These are phyloP conservation scores for Baudoinia panamericana DNA, from an alignment of 495 filamentous ascomycete species.

Conservation along the genomic window DNA sequence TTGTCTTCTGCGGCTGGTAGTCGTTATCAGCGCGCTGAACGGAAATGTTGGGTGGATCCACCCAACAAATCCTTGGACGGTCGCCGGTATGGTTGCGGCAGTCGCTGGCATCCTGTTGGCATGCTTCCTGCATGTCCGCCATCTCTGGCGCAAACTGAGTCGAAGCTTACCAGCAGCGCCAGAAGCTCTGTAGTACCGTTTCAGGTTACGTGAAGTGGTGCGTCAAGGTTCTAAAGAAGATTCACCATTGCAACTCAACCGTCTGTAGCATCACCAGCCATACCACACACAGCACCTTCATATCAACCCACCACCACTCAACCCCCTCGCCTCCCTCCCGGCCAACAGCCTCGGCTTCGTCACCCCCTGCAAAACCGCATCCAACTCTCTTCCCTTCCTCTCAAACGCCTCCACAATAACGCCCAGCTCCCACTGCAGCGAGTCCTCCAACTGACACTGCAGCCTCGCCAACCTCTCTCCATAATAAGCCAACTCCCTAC, in stretches of 20 bases:
- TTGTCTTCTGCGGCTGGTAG: no score
- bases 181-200: no score
- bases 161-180: no score
- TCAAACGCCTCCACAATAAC: slow-evolving; percentile 14
- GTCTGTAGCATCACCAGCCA: background rate
- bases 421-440: slow-evolving; percentile 13
- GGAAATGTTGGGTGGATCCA: slow-evolving; percentile 12
- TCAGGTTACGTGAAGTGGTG: no score
- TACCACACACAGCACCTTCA: background rate
- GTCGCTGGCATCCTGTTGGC: background rate
- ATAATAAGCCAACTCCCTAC: slow-evolving; percentile 4
- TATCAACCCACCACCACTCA: slow-evolving; percentile 7
- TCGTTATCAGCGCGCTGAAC: slow-evolving; percentile 1
- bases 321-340: slow-evolving; percentile 3
- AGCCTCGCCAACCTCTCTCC: slow-evolving; percentile 6
- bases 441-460: slow-evolving; percentile 8
- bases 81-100: background rate
- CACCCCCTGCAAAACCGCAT: slow-evolving; percentile 4
- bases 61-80: background rate
- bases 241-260: no score
- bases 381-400: slow-evolving; percentile 1
- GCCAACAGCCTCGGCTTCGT: background rate
- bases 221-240: no score
- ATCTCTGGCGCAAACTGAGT: background rate
- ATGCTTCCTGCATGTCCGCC: background rate